Evolutionary conservation across 1,284 basidiomycete genomes (phyloP).

Genomic region (Cystobasidium pallidum): DNA sequence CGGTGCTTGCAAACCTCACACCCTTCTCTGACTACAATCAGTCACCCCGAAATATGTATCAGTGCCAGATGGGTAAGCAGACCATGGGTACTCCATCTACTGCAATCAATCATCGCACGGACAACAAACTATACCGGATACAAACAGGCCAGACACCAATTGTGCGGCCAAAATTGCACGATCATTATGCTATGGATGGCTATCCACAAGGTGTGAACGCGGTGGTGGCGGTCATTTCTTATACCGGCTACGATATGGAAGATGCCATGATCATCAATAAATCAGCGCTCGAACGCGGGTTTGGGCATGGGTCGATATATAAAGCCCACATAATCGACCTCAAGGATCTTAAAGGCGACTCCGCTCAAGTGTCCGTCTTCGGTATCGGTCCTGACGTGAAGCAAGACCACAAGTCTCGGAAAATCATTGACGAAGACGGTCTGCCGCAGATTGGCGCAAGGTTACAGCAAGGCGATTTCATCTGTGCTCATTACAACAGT

Average conservation of each 20-base stretch:
- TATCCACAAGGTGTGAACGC: conserved; percentile 99
- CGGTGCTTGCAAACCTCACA: conserved; percentile 67
- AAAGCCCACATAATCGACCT: conserved; percentile 93
- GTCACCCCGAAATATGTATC: conserved; percentile 65
- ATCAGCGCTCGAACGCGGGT: conserved; percentile 96
- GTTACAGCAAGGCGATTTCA: conserved; percentile 72
- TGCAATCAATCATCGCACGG: conserved; percentile 84
- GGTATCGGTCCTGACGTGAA: conserved; percentile 49
- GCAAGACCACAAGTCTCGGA: conserved; percentile 58
- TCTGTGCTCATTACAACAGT: conserved; percentile 87
- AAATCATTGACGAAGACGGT: conserved; percentile 81
- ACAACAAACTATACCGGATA: conserved; percentile 97
- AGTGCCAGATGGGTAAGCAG: conserved; percentile 96
- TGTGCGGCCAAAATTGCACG: conserved; percentile 88
- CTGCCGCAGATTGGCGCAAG: conserved; percentile 76
- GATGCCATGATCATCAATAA: conserved; percentile 99
- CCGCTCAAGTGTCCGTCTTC: conserved; percentile 42
- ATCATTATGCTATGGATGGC: conserved; percentile 97
- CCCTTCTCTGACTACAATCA: conserved; percentile 92
- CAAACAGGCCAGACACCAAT: conserved; percentile 95
- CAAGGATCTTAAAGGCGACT: conserved; percentile 70
- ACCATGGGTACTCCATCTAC: conserved; percentile 98
- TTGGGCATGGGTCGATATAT: conserved; percentile 95
- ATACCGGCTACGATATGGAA: conserved; percentile 99
- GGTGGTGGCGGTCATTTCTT: conserved; percentile 97